Base-by-base conservation (phyloP, 2,329 filamentous ascomycete genomes). In the Colletotrichum sp. region DNA sequence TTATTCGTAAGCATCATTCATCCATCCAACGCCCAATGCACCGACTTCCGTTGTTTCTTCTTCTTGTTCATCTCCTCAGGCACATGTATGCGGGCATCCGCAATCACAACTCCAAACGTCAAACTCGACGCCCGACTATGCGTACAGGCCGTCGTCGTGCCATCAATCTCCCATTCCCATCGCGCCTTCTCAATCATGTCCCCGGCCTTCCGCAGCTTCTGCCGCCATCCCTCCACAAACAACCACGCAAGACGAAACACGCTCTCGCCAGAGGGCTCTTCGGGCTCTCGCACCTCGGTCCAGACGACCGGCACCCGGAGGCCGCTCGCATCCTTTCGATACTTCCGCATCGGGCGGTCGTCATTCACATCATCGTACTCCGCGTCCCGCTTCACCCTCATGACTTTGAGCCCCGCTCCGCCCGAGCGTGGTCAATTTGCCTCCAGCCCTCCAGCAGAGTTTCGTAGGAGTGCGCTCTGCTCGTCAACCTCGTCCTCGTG, bases 351-450 rank as follows among this genome's bases (percentile, higher is more conserved):
- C 24, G 64, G 56, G 14, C 58, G 68, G 58, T 70, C 69, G 8
- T 36, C 52, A 28, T 52, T 2, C 34, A 43, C 69, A 62, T 78
- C 71, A 43, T 78, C 71, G 61, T 77, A 73, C 28, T 70, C 73
- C 3, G 63, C 71, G 62, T 76, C 71, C 38, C 64, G 65, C 70
- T 66, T 75, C 63, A 65, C 61, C 69, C 69, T 74, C 58, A 32
- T 67, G 66, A 73, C 58, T 28, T 56, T 74, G 73, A 75, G 56
- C 63, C 24, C 72, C 78, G 75, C 77, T 68, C 66, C 73, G 72
- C 77, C 83, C 82, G 84, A 85, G 84, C 79, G 83, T 86, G 82
- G 83, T 86, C 85, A 86, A 79, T 82, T 78, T 52, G 77, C 66
- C 24, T 76, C 74, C 36, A 68, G 32, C 18, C 75, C 76, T 32